Percentiles rank a stretch among this genome's conserved stretches.
Conservation (phyloP, 1,284 basidiomycete genomes). For the Ceratobasidium sp. region DNA sequence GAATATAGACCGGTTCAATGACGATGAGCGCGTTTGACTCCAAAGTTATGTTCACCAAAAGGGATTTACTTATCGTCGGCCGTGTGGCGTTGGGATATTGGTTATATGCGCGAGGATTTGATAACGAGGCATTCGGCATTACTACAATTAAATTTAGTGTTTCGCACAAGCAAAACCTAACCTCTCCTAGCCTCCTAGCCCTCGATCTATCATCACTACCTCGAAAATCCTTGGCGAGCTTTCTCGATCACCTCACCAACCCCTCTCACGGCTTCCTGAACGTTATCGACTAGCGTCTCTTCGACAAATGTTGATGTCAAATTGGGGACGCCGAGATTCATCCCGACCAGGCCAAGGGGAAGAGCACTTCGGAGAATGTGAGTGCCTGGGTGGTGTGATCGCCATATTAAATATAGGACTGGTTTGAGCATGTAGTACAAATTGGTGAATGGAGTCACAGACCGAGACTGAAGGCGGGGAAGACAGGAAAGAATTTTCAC, state of each 20-base stretch:
- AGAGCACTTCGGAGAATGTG: constrained; percentile 63
- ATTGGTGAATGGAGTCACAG: neutral
- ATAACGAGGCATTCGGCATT: no score
- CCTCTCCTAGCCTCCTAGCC: neutral
- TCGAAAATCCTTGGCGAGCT: constrained; percentile 46
- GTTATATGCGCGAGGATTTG: no score
- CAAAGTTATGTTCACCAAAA: no score
- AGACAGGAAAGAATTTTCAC: no score
- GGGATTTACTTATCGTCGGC: no score
- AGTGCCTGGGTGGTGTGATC: constrained; percentile 60
- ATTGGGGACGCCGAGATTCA: constrained; percentile 61
- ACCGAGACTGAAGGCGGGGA: neutral
- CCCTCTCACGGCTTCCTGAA: constrained; percentile 39
- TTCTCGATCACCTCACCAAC: constrained; percentile 42
- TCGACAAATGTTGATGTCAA: constrained; percentile 49
- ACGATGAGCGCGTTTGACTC: no score
- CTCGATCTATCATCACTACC: constrained; percentile 36
- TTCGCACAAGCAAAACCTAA: no score
- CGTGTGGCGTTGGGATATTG: no score
- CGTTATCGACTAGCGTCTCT: constrained; percentile 47
- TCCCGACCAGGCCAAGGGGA: constrained; percentile 63
- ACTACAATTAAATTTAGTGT: no score
- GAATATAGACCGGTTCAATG: no score
- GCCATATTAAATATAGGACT: constrained; percentile 59
- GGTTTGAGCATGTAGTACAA: constrained; percentile 55